These are phyloP conservation scores for Brassica nigra DNA, from an alignment of 345 rosid species.

Conservation along the genomic window DNA sequence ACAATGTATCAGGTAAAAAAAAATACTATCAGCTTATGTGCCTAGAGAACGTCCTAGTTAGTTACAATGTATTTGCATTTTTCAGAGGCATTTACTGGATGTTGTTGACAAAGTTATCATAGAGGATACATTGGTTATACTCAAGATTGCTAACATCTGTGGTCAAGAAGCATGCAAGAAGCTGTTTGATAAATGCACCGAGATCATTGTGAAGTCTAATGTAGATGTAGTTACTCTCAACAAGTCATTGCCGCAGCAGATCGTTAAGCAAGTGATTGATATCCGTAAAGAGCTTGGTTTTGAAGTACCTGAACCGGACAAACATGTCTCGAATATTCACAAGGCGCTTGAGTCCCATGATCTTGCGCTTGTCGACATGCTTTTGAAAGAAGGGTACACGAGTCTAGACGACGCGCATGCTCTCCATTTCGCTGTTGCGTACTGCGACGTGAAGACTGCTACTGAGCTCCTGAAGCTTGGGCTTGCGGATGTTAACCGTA, in stretches of 20 bases:
- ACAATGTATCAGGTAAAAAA: constrained; percentile 62
- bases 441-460: constrained; percentile 75
- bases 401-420: constrained; percentile 71
- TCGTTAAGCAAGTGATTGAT: constrained; percentile 52
- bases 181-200: constrained; percentile 51
- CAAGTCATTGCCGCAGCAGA: constrained; percentile 56
- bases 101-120: constrained; percentile 60
- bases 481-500: constrained; percentile 66
- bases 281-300: constrained; percentile 48
- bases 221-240: constrained; percentile 61
- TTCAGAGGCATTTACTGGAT: constrained; percentile 63
- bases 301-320: constrained; percentile 45
- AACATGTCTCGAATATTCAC: constrained; percentile 62
- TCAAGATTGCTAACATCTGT: constrained; percentile 62
- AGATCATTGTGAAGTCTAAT: constrained; percentile 59
- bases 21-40: background rate
- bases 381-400: constrained; percentile 61
- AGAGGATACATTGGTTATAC: constrained; percentile 65
- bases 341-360: constrained; percentile 85
- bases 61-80: background rate
- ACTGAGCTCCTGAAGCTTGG: constrained; percentile 61
- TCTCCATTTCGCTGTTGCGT: constrained; percentile 84
- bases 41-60: background rate
- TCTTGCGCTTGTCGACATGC: constrained; percentile 64
- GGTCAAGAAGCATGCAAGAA: constrained; percentile 52